A percentile compares a stretch with the other conserved stretches of the same genome.
These are phyloP conservation scores for Sarcodon sp. DNA, from an alignment of 768 basidiomycete genomes.

Conservation along the genomic window DNA sequence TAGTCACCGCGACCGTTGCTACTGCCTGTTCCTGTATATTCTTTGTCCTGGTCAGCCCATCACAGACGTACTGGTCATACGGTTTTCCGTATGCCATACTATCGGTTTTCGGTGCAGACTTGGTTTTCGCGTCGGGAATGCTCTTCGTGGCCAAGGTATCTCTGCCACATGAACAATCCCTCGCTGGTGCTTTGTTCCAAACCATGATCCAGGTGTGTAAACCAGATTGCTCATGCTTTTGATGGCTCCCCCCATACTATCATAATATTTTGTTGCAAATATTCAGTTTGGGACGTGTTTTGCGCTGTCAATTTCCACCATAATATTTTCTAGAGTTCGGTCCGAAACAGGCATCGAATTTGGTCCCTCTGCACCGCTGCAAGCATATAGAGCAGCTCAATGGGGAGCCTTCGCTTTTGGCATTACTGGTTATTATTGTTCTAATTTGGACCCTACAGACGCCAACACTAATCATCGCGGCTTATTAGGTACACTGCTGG, in stretches of 20 bases:
- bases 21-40: slow-evolving; percentile 48
- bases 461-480: background rate
- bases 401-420: slow-evolving; percentile 58
- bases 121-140: slow-evolving; percentile 62
- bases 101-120: slow-evolving; percentile 66
- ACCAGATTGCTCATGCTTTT: background rate
- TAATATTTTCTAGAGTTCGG: slow-evolving; percentile 51
- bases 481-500: slow-evolving; percentile 19
- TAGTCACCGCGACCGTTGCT: slow-evolving; percentile 39
- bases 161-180: slow-evolving; percentile 57
- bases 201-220: slow-evolving; percentile 56
- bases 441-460: background rate
- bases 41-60: slow-evolving; percentile 53
- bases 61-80: slow-evolving; percentile 57
- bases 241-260: background rate
- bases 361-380: slow-evolving; percentile 23
- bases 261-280: background rate
- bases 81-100: slow-evolving; percentile 58
- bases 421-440: slow-evolving; percentile 28
- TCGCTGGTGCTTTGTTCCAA: slow-evolving; percentile 67
- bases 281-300: slow-evolving; percentile 49
- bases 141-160: slow-evolving; percentile 63
- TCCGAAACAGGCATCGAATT: slow-evolving; percentile 10
- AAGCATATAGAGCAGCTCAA: slow-evolving; percentile 47
- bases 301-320: slow-evolving; percentile 59